phyloP scores from a whole-genome alignment of 2,329 filamentous ascomycete genomes.

The Penicillium hesseltinei region DNA sequence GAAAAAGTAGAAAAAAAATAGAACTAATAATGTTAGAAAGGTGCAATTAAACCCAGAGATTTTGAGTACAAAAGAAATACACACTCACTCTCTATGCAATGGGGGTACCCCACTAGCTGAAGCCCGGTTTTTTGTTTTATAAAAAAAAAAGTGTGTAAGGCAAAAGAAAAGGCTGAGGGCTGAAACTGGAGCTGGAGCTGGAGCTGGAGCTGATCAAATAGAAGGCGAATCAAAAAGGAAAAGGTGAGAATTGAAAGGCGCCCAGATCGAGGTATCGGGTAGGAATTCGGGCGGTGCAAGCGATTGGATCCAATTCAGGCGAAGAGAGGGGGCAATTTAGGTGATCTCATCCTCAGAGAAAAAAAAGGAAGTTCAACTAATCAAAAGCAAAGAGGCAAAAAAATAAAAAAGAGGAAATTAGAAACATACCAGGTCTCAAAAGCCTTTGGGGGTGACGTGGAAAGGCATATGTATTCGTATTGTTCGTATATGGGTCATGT shows the following conservation, averaged over 20 bases:
- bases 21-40: neutral
- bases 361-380: constrained; percentile 5
- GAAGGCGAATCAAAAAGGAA: neutral
- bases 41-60: neutral
- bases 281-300: constrained; percentile 22
- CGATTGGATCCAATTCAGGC: constrained; percentile 22
- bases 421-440: constrained; percentile 11
- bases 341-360: constrained; percentile 17
- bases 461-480: constrained; percentile 7
- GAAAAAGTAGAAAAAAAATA: neutral
- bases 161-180: constrained; percentile 4
- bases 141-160: neutral
- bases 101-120: neutral
- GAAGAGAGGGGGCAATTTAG: constrained; percentile 18
- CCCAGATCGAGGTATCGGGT: constrained; percentile 16
- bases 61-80: neutral
- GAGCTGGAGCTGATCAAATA: neutral
- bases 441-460: constrained; percentile 7
- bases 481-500: neutral
- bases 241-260: constrained; percentile 6
- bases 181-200: neutral
- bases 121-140: neutral
- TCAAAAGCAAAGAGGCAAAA: constrained; percentile 15
- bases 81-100: neutral
- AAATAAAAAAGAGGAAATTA: constrained; percentile 11